These are phyloP conservation scores for Microcos paniculata DNA, from an alignment of 345 rosid genomes.

Conservation along the genomic window DNA sequence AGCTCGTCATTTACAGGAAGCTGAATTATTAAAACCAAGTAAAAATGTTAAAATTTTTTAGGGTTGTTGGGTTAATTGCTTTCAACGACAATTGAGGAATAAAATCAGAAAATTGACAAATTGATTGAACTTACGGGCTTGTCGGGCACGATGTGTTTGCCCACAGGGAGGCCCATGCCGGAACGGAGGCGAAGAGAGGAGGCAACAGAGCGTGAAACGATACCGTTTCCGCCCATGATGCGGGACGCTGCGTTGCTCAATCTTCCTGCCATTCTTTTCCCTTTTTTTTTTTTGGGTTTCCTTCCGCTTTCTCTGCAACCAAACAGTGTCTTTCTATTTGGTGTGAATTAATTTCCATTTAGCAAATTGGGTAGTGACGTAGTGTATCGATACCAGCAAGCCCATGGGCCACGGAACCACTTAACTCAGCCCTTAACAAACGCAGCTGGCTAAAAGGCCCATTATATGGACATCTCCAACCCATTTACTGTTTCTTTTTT, in stretches of 20 bases:
- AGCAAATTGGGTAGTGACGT: too few relatives aligned
- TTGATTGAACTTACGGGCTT: slow-evolving; percentile 61
- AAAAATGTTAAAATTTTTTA: neutral
- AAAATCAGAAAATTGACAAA: neutral
- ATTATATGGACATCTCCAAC: too few relatives aligned
- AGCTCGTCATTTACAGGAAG: slow-evolving; percentile 88
- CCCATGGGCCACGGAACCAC: neutral
- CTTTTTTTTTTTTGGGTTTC: neutral
- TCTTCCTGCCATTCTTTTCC: slow-evolving; percentile 68
- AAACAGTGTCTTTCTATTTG: neutral
- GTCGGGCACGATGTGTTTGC: slow-evolving; percentile 93
- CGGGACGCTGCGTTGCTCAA: slow-evolving; percentile 70
- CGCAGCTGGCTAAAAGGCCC: too few relatives aligned
- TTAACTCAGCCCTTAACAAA: too few relatives aligned
- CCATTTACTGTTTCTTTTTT: too few relatives aligned
- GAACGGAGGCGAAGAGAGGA: slow-evolving; percentile 84
- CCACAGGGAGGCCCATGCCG: slow-evolving; percentile 97
- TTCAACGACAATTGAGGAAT: neutral
- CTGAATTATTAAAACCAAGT: slow-evolving; percentile 29
- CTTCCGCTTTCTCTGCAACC: neutral
- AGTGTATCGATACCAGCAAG: neutral
- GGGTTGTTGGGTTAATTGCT: slow-evolving; percentile 6
- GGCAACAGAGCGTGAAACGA: slow-evolving; percentile 64
- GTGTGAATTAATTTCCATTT: neutral
- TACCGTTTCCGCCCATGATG: slow-evolving; percentile 90